phyloP scores from a whole-genome alignment of 148 eudicot species.

The Pouteria glomerata region DNA sequence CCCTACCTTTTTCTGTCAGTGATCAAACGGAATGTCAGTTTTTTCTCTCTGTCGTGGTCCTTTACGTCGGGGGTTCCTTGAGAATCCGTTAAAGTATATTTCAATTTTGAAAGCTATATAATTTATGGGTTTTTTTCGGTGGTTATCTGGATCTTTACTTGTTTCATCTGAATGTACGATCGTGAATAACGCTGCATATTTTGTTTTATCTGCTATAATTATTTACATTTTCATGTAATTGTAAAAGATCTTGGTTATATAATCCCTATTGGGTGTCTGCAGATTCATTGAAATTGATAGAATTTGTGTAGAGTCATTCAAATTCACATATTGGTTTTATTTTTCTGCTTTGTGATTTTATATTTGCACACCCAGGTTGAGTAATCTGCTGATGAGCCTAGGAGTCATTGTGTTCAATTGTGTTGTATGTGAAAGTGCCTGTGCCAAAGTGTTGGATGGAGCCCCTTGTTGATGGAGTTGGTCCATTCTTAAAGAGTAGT shows the following conservation, averaged over 20 bases:
- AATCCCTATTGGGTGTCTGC: slow-evolving; percentile 9
- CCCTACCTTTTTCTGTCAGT: neutral
- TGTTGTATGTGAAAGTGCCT: slow-evolving; percentile 27
- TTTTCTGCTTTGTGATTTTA: neutral
- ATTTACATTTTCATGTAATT: slow-evolving; percentile 28
- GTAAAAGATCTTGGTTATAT: slow-evolving; percentile 6
- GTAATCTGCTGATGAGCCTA: slow-evolving; percentile 3
- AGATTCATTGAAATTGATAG: slow-evolving; percentile 7
- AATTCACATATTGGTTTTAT: neutral
- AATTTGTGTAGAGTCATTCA: neutral
- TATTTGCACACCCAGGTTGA: slow-evolving; percentile 16
- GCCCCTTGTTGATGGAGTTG: slow-evolving; percentile 45
- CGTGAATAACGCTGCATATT: slow-evolving; percentile 6
- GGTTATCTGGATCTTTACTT: neutral
- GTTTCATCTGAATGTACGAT: slow-evolving; percentile 2
- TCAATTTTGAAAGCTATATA: slow-evolving; percentile 3
- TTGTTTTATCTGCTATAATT: slow-evolving; percentile 12
- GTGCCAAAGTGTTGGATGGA: slow-evolving; percentile 28
- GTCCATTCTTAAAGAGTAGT: slow-evolving; percentile 18
- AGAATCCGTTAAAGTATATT: slow-evolving; percentile 5
- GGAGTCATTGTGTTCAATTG: slow-evolving; percentile 29
- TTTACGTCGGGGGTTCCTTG: slow-evolving; percentile 16
- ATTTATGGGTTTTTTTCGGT: slow-evolving; percentile 13
- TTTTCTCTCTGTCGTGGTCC: slow-evolving; percentile 5
- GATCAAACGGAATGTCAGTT: neutral